Evolutionary conservation across 2,329 filamentous ascomycete genomes (phyloP).

Genomic region (Ustilaginoidea virens): DNA sequence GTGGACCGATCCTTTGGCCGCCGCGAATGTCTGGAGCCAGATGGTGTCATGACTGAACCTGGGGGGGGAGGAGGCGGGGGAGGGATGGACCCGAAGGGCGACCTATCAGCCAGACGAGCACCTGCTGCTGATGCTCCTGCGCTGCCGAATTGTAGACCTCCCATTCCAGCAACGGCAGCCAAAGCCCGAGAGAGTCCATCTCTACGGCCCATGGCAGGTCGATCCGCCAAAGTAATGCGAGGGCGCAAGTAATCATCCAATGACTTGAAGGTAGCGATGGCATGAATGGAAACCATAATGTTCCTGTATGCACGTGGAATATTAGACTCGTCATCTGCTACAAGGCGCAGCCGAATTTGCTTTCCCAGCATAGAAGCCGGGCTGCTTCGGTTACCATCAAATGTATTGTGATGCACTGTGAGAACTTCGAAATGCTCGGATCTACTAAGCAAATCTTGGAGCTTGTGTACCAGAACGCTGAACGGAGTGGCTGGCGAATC

Average conservation of each 20-base stretch:
- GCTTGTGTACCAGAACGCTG: constrained; percentile 78
- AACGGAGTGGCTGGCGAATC: constrained; percentile 71
- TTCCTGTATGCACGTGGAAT: constrained; percentile 79
- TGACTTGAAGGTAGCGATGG: constrained; percentile 94
- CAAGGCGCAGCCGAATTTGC: constrained; percentile 76
- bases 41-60: constrained; percentile 20
- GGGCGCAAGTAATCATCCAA: constrained; percentile 91
- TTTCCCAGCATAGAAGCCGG: constrained; percentile 94
- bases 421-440: constrained; percentile 97
- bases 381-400: constrained; percentile 79
- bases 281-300: constrained; percentile 97
- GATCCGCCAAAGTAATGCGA: constrained; percentile 67
- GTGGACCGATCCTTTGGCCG: constrained; percentile 32
- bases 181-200: constrained; percentile 53
- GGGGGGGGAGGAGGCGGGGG: constrained; percentile 11
- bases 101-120: constrained; percentile 29
- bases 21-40: constrained; percentile 27
- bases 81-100: constrained; percentile 22
- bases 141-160: constrained; percentile 39
- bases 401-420: constrained; percentile 83
- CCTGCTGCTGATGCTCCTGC: constrained; percentile 29
- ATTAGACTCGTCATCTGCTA: constrained; percentile 79
- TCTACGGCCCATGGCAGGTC: constrained; percentile 43
- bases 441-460: constrained; percentile 89
- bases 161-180: constrained; percentile 61